Base-by-base conservation (phyloP, 2,329 filamentous ascomycete species). In the Geosmithia morbida region DNA sequence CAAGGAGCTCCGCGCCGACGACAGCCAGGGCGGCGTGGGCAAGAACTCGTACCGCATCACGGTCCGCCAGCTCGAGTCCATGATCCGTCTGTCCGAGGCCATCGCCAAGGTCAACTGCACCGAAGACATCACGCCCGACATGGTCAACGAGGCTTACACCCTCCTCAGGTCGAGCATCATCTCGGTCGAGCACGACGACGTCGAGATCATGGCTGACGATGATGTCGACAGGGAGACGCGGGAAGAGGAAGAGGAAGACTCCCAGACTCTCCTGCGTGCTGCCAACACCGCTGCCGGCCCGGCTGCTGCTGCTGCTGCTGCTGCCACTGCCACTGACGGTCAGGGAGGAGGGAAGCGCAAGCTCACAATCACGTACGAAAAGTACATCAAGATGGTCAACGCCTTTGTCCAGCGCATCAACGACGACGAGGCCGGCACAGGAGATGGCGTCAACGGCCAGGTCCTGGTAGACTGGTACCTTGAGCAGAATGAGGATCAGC, bases 21-120 rank as follows among this genome's bases (percentile, higher is more conserved):
- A 98, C 58, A 85, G 89, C 0, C 89, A 96, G 63, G 92, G 92
- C 46, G 92, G 92, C 30, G 81, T 95, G 45, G 92, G 92, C 50
- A 79, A 87, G 59, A 97, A 96, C 67, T 94, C 86, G 53, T 98
- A 98, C 70, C 83, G 92, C 50, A 98, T 98, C 62, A 98, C 92
- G 0, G 92, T 98, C 45, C 80, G 92, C 60, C 92, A 98, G 64
- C 74, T 98, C 2, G 92, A 98, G 66, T 90, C 84, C 60, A 81
- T 98, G 75, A 97, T 98, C 54, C 87, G 92, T 53, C 70, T 98
- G 48, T 90, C 85, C 48, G 92, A 98, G 65, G 92, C 92, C n/a
- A 96, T 98, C 54, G 92, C 92, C 49, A 97, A 97, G 66, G 87
- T 88, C 49, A 97, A 95, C 61, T 98, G 92, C 60, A 87, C 95